Evolutionary conservation across 1,139 yeast species (phyloP).

Genomic region (Scheffersomyces illinoinensis): DNA sequence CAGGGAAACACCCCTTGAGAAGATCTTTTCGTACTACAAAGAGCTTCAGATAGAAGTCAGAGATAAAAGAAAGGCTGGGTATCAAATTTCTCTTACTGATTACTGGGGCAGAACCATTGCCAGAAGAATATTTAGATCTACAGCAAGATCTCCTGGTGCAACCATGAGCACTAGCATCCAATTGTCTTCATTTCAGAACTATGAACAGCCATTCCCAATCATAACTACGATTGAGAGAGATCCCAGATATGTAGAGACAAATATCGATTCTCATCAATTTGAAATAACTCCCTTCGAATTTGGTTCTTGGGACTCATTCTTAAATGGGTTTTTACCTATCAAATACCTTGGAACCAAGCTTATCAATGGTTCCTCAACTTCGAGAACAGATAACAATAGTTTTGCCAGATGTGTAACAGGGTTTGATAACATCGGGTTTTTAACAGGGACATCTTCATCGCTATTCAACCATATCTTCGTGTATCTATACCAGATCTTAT

Average conservation of each 20-base stretch:
- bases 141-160: constrained; percentile 37
- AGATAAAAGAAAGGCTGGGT: constrained; percentile 53
- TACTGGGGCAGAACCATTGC: constrained; percentile 68
- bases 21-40: constrained; percentile 44
- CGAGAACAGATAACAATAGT: constrained; percentile 22
- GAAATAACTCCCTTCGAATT: constrained; percentile 70
- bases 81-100: constrained; percentile 61
- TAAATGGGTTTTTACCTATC: constrained; percentile 52
- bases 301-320: constrained; percentile 63
- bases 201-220: constrained; percentile 45
- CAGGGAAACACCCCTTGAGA: neutral
- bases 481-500: constrained; percentile 44
- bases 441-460: constrained; percentile 74
- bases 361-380: constrained; percentile 25
- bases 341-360: constrained; percentile 56
- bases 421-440: constrained; percentile 71
- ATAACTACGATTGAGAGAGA: constrained; percentile 36
- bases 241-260: constrained; percentile 21
- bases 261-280: constrained; percentile 31
- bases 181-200: constrained; percentile 27
- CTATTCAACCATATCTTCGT: constrained; percentile 59
- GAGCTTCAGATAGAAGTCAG: constrained; percentile 54
- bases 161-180: constrained; percentile 32
- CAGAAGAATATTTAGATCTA: constrained; percentile 41
- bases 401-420: constrained; percentile 49